Evolutionary conservation across 495 filamentous ascomycete genomes (phyloP).

Genomic region (Aspergillus carlsbadensis): DNA sequence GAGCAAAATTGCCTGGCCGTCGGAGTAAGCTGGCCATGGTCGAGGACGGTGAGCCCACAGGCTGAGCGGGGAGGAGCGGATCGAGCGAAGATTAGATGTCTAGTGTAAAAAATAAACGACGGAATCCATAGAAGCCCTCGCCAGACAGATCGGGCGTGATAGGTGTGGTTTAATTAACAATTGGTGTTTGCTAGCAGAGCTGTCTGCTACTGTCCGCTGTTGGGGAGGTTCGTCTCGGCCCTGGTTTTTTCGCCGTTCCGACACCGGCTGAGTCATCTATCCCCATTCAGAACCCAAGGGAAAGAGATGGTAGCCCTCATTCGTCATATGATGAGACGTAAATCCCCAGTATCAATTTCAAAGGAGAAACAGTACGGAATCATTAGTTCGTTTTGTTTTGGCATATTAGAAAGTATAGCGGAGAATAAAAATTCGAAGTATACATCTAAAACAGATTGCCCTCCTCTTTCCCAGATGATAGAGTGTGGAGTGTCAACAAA

Average conservation of each 20-base stretch:
- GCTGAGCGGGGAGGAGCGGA: slow-evolving; percentile 24
- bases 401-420: neutral
- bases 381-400: neutral
- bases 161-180: neutral
- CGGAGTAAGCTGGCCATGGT: slow-evolving; percentile 66
- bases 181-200: slow-evolving; percentile 23
- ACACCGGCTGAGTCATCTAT: slow-evolving; percentile 29
- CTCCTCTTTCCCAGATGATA: neutral
- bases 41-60: slow-evolving; percentile 43
- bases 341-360: neutral
- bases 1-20: slow-evolving; percentile 63
- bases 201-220: slow-evolving; percentile 19
- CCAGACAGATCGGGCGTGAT: neutral
- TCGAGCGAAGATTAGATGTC: slow-evolving; percentile 23
- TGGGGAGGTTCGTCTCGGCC: slow-evolving; percentile 14
- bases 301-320: slow-evolving; percentile 16
- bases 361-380: too few species aligned
- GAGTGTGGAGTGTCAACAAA: slow-evolving; percentile 9
- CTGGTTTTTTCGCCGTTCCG: slow-evolving; percentile 29
- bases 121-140: slow-evolving; percentile 30
- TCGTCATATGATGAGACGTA: neutral
- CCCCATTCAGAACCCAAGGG: slow-evolving; percentile 21
- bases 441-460: neutral
- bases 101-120: slow-evolving; percentile 19
- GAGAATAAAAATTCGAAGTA: neutral